phyloP scores from a whole-genome alignment of 768 basidiomycete species.

The Clitopilus passeckerianus region DNA sequence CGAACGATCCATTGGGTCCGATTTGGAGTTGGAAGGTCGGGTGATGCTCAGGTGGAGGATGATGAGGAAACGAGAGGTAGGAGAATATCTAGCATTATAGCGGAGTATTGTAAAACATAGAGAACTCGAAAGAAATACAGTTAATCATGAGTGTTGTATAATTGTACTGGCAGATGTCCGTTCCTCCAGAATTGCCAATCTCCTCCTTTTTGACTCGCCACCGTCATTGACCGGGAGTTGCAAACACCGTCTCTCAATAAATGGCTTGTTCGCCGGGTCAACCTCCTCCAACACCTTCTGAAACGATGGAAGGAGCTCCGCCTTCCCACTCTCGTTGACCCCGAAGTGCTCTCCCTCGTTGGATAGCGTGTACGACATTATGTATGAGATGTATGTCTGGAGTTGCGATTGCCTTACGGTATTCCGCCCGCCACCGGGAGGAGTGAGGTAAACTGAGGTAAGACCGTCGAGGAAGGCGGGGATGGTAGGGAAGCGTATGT shows the following conservation, averaged over 20 bases:
- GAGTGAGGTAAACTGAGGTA: neutral
- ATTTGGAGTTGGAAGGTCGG: conserved; percentile 17
- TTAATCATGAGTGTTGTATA: no score
- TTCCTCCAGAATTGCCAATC: no score
- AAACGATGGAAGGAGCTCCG: neutral
- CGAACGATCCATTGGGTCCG: conserved; percentile 36
- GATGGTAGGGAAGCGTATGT: neutral
- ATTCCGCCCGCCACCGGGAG: neutral
- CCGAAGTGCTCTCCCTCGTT: neutral
- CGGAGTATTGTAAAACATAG: no score
- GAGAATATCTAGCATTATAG: no score
- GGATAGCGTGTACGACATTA: neutral
- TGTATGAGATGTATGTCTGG: neutral
- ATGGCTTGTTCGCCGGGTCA: neutral
- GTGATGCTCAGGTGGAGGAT: neutral
- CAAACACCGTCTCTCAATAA: neutral
- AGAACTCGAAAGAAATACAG: no score
- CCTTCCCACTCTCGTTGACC: neutral
- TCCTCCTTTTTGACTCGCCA: no score
- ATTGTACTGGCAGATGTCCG: no score
- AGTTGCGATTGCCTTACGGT: neutral
- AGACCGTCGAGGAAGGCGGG: neutral
- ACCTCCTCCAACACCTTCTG: neutral
- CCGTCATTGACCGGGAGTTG: neutral
- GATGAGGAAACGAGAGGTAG: no score